Evolutionary conservation across 306 rosid genomes (phyloP), one percentile per base, ranked within the genome.

Genomic region (Lathyrus sativus): DNA sequence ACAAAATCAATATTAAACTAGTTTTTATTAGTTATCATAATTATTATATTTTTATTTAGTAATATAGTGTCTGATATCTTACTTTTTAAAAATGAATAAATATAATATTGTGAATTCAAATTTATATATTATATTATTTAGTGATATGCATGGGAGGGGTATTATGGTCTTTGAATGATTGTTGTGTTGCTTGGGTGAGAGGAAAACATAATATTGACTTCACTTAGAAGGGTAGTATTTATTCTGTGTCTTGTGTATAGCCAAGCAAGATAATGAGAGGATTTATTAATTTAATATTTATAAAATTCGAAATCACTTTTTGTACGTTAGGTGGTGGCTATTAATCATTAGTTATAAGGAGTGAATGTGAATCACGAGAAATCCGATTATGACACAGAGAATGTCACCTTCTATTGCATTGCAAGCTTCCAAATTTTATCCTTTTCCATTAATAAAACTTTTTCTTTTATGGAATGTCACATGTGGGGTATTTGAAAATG

Each of bases 351-450:
- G 44, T 72, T 50, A 60, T 72, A n/a, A 19, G 67, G 62, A 83
- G 76, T 80, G 75, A 85, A 85, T 80, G 93, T 74, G 77, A 74
- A 72, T 85, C 93, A 89, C 89, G 93, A 69, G 89, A 78, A 70
- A 62, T 48, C 61, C 82, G 79, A 87, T 74, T 43, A 43, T 35
- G 74, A 72, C 61, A 12, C 69, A 67, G 31, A 72, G 24, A 60
- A 59, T 60, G 53, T 62, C 74, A 59, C 55, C 67, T 60, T 67
- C 4, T 24, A 64, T 29, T 50, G 50, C 65, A 31, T 69, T 56
- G 38, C 59, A 53, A 19, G 59, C 44, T 62, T 75, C 39, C 12
- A 75, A 49, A 60, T 57, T 37, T 57, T 59, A 53, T 11, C 33
- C 35, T 53, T 53, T 53, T 53, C 11, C 59, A 22, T 53, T 53